phyloP scores from a whole-genome alignment of 805 yeast genomes.

The Starmerella scarabaei region DNA sequence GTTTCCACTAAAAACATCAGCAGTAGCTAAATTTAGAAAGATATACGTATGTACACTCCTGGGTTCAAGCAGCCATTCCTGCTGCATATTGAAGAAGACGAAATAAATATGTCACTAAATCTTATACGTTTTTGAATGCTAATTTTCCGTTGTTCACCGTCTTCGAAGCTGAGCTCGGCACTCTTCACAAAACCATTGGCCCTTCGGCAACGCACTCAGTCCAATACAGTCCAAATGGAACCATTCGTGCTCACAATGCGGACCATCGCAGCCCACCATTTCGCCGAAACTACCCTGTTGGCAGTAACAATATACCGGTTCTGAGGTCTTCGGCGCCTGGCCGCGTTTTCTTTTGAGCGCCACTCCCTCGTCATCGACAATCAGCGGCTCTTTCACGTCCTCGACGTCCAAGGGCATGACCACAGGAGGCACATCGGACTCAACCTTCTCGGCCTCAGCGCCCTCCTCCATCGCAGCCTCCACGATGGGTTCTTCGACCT shows the following conservation, averaged over 20 bases:
- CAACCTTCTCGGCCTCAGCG: neutral
- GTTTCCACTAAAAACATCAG: too few relatives aligned
- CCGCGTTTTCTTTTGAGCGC: slow-evolving; percentile 17
- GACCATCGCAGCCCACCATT: slow-evolving; percentile 98
- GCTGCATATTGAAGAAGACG: too few relatives aligned
- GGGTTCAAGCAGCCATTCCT: too few relatives aligned
- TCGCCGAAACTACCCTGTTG: slow-evolving; percentile 95
- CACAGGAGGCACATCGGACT: slow-evolving; percentile 6
- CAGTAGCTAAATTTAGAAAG: too few relatives aligned
- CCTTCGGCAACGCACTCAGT: slow-evolving; percentile 70
- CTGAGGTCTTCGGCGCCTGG: slow-evolving; percentile 26
- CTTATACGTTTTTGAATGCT: too few relatives aligned
- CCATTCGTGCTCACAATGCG: slow-evolving; percentile 86
- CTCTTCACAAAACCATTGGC: slow-evolving; percentile 70
- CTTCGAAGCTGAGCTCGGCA: slow-evolving; percentile 30
- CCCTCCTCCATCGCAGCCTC: neutral
- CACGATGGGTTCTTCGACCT: neutral
- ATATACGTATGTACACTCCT: too few relatives aligned
- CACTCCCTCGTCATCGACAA: slow-evolving; percentile 23
- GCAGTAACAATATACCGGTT: slow-evolving; percentile 90
- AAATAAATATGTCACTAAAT: too few relatives aligned
- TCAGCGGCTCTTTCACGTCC: slow-evolving; percentile 7
- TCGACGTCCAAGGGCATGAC: slow-evolving; percentile 8
- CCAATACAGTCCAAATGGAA: slow-evolving; percentile 92
- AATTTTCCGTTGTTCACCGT: too few relatives aligned